Conservation (phyloP, 2,329 filamentous ascomycete genomes). For the Botryosphaeria dothidea region DNA sequence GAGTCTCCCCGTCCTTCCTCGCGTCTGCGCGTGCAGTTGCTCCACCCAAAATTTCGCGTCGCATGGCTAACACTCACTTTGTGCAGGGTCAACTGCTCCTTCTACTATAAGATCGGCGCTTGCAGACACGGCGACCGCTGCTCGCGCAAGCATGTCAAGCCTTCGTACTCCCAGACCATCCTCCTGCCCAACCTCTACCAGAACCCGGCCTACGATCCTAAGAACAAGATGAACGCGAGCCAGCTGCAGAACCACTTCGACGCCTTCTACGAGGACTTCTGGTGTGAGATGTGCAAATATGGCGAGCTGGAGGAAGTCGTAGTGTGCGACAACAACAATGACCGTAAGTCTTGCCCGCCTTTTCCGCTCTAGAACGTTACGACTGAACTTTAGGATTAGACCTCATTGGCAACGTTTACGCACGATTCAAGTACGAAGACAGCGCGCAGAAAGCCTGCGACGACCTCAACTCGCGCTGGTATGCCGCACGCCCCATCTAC, state of each 20-base stretch:
- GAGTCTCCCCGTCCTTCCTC: constrained; percentile 8
- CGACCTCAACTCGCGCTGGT: constrained; percentile 92
- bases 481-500: constrained; percentile 95
- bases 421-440: constrained; percentile 99
- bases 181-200: constrained; percentile 98
- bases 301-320: constrained; percentile 97
- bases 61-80: constrained; percentile 21
- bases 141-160: constrained; percentile 98
- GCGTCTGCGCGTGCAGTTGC: neutral
- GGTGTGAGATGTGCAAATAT: constrained; percentile 99
- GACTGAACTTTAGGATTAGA: constrained; percentile 53
- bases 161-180: constrained; percentile 95
- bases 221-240: constrained; percentile 92
- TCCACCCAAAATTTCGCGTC: neutral
- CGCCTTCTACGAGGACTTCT: constrained; percentile 99
- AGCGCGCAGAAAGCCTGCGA: constrained; percentile 91
- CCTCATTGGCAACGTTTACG: constrained; percentile 98
- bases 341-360: constrained; percentile 64
- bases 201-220: constrained; percentile 95
- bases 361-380: neutral
- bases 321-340: constrained; percentile 99
- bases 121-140: constrained; percentile 98
- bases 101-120: constrained; percentile 99
- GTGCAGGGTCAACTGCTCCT: constrained; percentile 83
- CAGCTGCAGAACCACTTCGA: constrained; percentile 99